These are phyloP conservation scores for Zygotorulaspora mrakii DNA, from an alignment of 1,139 yeast genomes.

Conservation along the genomic window DNA sequence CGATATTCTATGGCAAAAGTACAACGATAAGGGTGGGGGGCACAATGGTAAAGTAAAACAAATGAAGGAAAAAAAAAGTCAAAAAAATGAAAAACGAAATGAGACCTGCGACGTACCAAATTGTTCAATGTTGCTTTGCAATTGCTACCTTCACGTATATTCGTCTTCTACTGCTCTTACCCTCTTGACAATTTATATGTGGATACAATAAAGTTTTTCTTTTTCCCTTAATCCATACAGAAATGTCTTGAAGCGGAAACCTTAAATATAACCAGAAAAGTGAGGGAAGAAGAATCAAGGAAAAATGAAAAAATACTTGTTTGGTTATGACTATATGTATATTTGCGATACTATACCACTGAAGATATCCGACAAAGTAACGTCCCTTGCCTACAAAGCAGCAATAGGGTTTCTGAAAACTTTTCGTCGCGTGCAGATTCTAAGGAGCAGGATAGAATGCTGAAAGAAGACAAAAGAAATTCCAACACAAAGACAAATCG, in stretches of 20 bases:
- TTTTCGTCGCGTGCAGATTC: no score
- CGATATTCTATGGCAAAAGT: not conserved
- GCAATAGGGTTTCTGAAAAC: not conserved
- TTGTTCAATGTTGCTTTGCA: no score
- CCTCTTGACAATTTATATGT: not conserved
- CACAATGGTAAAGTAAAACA: no score
- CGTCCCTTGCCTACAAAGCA: not conserved
- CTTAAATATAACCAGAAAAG: not conserved
- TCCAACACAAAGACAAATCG: not conserved
- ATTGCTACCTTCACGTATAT: no score
- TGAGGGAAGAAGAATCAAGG: not conserved
- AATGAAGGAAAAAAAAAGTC: no score
- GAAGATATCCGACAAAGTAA: not conserved
- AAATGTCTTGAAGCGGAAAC: not conserved
- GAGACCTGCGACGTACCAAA: no score
- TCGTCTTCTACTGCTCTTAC: no score
- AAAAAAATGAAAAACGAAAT: no score
- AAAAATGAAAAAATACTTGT: not conserved
- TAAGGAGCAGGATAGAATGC: not conserved
- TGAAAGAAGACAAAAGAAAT: conserved; percentile 1
- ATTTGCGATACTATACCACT: no score
- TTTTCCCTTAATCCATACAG: conserved; percentile 2
- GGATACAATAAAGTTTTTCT: conserved; percentile 1
- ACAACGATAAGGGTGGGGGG: no score
- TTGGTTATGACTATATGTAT: conserved; percentile 2